phyloP scores from a whole-genome alignment of 202 grass and related monocot genomes.

The Brachypodium distachyon region DNA sequence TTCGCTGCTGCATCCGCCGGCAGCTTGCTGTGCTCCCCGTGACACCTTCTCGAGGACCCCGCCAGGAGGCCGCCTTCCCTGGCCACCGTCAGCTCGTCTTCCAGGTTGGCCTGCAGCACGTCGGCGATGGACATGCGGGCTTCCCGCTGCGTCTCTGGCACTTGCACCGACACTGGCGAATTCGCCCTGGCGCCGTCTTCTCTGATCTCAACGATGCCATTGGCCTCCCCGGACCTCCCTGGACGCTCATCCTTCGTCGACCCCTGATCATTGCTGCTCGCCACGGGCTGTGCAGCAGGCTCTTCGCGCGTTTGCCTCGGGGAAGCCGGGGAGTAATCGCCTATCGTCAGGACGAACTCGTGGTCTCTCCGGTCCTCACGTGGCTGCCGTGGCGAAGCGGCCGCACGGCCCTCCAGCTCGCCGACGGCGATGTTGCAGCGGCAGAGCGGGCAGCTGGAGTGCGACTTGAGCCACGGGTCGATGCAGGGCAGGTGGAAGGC shows the following conservation, averaged over 20 bases:
- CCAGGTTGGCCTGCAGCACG: slow-evolving; percentile 57
- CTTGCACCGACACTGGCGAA: no score
- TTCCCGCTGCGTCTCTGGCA: slow-evolving; percentile 43
- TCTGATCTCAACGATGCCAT: slow-evolving; percentile 39
- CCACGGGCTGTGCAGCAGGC: not conserved
- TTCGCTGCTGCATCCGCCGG: slow-evolving; percentile 20
- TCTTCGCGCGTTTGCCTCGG: slow-evolving; percentile 3
- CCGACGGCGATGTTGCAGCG: slow-evolving; percentile 60
- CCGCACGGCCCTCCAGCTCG: not conserved
- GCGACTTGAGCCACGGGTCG: slow-evolving; percentile 90
- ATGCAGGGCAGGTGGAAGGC: slow-evolving; percentile 91
- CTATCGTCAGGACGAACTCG: slow-evolving; percentile 30
- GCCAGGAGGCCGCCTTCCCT: slow-evolving; percentile 52
- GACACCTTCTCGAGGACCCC: slow-evolving; percentile 25
- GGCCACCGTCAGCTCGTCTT: slow-evolving; percentile 63
- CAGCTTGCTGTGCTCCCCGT: slow-evolving; percentile 42
- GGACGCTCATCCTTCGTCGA: slow-evolving; percentile 16
- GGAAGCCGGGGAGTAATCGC: slow-evolving; percentile 19
- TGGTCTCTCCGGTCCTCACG: slow-evolving; percentile 14
- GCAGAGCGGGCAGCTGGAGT: slow-evolving; percentile 89
- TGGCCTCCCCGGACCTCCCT: slow-evolving; percentile 22
- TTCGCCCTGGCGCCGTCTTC: slow-evolving; percentile 36
- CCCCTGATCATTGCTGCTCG: slow-evolving; percentile 6
- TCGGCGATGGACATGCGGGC: slow-evolving; percentile 64
- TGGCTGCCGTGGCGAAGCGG: no score